Conservation (phyloP, 2,329 filamentous ascomycete species). For the Gremmenia infestans region DNA sequence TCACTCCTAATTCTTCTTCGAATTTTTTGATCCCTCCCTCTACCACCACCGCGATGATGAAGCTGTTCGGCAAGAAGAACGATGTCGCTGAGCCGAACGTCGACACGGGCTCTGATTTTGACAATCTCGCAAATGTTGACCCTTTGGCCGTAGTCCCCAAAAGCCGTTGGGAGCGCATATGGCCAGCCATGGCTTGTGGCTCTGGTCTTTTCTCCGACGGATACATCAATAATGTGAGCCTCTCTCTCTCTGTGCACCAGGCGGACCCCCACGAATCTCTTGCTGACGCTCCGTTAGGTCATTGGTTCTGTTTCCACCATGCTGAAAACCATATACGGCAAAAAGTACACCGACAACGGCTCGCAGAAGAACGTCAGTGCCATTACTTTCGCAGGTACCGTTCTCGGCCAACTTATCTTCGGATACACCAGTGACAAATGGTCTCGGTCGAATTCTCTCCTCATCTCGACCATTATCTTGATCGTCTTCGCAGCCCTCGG, state of each 20-base stretch:
- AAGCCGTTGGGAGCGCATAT: constrained; percentile 25
- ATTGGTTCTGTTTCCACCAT: constrained; percentile 85
- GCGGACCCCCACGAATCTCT: not conserved
- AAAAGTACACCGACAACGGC: constrained; percentile 61
- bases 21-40: not conserved
- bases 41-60: not conserved
- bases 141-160: constrained; percentile 19
- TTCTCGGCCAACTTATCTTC: constrained; percentile 75
- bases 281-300: constrained; percentile 45
- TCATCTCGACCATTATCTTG: constrained; percentile 76
- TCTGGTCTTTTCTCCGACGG: constrained; percentile 89
- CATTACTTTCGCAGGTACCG: constrained; percentile 83
- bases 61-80: constrained; percentile 16
- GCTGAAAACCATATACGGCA: constrained; percentile 62
- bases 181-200: constrained; percentile 77
- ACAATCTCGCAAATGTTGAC: constrained; percentile 7
- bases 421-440: constrained; percentile 79
- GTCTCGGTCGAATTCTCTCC: constrained; percentile 76
- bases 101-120: constrained; percentile 2
- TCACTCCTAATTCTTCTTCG: not conserved
- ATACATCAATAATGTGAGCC: constrained; percentile 76
- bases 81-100: not conserved
- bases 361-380: constrained; percentile 71
- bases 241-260: not conserved
- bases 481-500: constrained; percentile 79